Percentiles rank a stretch among this genome's conserved stretches.
Conservation (phyloP, 306 rosid genomes). For the Lathyrus oleraceus region DNA sequence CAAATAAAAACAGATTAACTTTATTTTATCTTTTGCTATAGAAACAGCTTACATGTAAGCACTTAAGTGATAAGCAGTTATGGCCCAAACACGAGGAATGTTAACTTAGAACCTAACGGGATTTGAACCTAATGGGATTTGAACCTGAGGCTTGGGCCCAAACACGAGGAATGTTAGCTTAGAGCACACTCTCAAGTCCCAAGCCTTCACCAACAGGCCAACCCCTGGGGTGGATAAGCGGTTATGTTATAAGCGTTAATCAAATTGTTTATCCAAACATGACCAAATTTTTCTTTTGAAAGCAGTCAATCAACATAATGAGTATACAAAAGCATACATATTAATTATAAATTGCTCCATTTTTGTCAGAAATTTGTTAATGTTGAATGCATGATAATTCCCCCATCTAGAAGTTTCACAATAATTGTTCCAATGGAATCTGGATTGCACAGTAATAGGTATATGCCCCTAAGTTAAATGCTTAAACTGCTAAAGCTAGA, state of each 20-base stretch:
- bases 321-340: background rate
- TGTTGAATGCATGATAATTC: slow-evolving; percentile 1
- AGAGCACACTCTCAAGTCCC: too few species aligned
- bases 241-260: background rate
- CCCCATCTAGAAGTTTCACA: background rate
- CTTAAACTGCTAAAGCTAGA: slow-evolving; percentile 2
- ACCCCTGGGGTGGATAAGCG: too few species aligned
- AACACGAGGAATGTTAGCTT: too few species aligned
- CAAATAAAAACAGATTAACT: background rate
- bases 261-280: background rate
- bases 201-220: too few species aligned
- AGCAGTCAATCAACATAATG: slow-evolving; percentile 8
- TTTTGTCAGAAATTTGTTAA: background rate
- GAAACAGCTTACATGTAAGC: background rate
- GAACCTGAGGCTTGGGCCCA: too few species aligned
- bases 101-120: too few species aligned
- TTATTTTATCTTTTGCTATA: background rate
- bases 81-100: too few species aligned
- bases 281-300: background rate
- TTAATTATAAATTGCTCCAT: background rate
- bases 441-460: background rate
- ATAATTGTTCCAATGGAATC: slow-evolving; percentile 1
- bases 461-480: background rate
- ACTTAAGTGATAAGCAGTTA: background rate
- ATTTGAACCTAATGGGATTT: too few species aligned